Evolutionary conservation across 2,329 filamentous ascomycete genomes (phyloP).

Genomic region (Ceratocystis albifundus): DNA sequence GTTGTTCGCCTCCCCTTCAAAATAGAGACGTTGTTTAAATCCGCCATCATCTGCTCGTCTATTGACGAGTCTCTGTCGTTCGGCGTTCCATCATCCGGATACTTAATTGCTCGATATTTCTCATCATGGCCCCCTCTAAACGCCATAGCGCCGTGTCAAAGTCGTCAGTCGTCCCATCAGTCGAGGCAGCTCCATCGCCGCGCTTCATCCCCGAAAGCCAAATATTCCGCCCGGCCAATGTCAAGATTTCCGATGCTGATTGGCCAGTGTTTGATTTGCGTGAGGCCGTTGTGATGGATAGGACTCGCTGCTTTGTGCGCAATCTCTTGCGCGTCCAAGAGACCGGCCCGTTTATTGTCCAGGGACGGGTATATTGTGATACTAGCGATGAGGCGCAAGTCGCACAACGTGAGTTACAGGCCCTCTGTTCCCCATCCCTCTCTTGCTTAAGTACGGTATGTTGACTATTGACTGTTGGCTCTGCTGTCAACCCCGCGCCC

Average conservation of each 20-base stretch:
- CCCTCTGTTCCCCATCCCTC: background rate
- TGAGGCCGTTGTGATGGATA: slow-evolving; percentile 48
- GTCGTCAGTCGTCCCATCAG: background rate
- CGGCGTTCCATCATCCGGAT: background rate
- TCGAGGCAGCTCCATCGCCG: slow-evolving; percentile 26
- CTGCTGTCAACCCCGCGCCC: background rate
- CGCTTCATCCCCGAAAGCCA: slow-evolving; percentile 32
- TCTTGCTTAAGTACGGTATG: background rate
- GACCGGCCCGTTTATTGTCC: slow-evolving; percentile 49
- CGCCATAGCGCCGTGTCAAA: background rate
- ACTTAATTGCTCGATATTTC: background rate
- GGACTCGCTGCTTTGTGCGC: slow-evolving; percentile 42
- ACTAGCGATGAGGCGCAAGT: slow-evolving; percentile 33
- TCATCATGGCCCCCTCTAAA: slow-evolving; percentile 3
- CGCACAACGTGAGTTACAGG: slow-evolving; percentile 30
- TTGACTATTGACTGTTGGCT: too few relatives aligned
- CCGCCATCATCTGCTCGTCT: background rate
- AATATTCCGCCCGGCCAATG: slow-evolving; percentile 30
- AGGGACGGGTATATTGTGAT: slow-evolving; percentile 46
- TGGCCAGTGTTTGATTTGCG: slow-evolving; percentile 52
- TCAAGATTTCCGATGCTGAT: slow-evolving; percentile 31
- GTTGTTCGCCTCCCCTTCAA: too few relatives aligned
- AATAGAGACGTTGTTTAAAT: too few relatives aligned
- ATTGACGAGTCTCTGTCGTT: background rate
- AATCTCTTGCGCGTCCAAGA: slow-evolving; percentile 51